These are phyloP conservation scores for Pleurotus djamor DNA, from an alignment of 768 basidiomycete genomes.

Conservation along the genomic window DNA sequence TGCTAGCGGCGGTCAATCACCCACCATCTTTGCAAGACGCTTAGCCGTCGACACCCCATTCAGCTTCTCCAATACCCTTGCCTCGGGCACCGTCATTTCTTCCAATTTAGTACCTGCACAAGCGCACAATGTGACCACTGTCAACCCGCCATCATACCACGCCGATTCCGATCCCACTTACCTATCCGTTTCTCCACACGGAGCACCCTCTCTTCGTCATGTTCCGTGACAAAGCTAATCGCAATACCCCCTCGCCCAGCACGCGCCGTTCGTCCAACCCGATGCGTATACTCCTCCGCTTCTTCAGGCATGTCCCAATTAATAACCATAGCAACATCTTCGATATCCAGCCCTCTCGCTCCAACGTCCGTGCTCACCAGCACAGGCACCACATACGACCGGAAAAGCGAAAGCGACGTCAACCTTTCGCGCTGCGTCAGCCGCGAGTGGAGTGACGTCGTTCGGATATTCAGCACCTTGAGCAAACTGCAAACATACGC, in stretches of 20 bases:
- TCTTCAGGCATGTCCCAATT: conserved; percentile 95
- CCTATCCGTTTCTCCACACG: conserved; percentile 86
- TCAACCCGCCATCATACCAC: conserved; percentile 9
- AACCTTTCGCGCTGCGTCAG: conserved; percentile 91
- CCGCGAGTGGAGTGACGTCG: conserved; percentile 89
- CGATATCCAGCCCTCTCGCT: conserved; percentile 92
- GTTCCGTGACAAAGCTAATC: conserved; percentile 93
- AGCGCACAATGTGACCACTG: not conserved
- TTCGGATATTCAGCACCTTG: conserved; percentile 77
- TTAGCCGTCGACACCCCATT: conserved; percentile 93
- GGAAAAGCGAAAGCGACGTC: conserved; percentile 81
- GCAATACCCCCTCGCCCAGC: conserved; percentile 88
- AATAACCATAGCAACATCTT: conserved; percentile 92
- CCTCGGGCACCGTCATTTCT: conserved; percentile 78
- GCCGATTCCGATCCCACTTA: conserved; percentile 29
- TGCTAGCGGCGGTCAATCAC: conserved; percentile 16
- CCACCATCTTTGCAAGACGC: conserved; percentile 90
- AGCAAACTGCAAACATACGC: conserved; percentile 85
- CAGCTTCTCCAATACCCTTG: conserved; percentile 76
- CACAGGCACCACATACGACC: conserved; percentile 84
- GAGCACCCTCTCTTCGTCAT: conserved; percentile 82
- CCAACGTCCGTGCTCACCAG: conserved; percentile 95
- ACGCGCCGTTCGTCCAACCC: conserved; percentile 92
- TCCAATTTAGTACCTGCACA: conserved; percentile 66
- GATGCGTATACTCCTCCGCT: conserved; percentile 94